Percentiles rank a stretch among this genome's conserved stretches.
Conservation (phyloP, 192 early-diverging fungal genomes). For the Coemansia sp. region DNA sequence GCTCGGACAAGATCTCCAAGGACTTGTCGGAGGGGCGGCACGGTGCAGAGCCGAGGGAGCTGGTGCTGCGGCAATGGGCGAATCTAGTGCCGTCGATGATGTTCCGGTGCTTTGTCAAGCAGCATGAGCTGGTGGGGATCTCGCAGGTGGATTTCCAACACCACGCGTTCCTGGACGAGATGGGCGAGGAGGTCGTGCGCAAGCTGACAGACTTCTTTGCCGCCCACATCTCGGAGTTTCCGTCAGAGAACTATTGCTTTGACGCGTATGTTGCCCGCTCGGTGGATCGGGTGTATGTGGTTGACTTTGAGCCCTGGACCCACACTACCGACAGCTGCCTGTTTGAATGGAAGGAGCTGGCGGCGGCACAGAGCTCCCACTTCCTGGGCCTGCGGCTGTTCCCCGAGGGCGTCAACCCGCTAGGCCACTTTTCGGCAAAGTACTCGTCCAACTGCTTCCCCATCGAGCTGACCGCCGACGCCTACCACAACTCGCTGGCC, state of each 20-base stretch:
- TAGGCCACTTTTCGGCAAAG: conserved; percentile 31
- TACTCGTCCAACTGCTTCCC: conserved; percentile 45
- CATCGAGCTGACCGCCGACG: conserved; percentile 26
- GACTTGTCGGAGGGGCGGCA: conserved; percentile 79
- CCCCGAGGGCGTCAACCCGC: conserved; percentile 26
- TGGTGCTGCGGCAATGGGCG: conserved; percentile 88
- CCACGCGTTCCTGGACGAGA: conserved; percentile 68
- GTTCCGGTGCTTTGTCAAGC: conserved; percentile 90
- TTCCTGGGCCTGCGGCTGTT: conserved; percentile 34
- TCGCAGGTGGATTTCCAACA: conserved; percentile 84
- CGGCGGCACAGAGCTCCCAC: neutral
- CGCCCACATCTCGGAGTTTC: conserved; percentile 57
- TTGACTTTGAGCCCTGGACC: conserved; percentile 92
- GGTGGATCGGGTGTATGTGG: conserved; percentile 58
- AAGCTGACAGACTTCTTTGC: conserved; percentile 66
- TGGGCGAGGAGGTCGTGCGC: conserved; percentile 52
- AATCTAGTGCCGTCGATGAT: conserved; percentile 87
- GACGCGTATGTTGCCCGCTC: conserved; percentile 78
- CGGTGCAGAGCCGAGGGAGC: conserved; percentile 51
- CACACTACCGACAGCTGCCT: conserved; percentile 75
- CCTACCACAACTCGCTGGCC: conserved; percentile 22
- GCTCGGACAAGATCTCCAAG: conserved; percentile 82
- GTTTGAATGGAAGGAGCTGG: conserved; percentile 72
- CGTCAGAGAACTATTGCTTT: conserved; percentile 69
- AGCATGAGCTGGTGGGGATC: conserved; percentile 66